A percentile compares a stretch with the other conserved stretches of the same genome.
phyloP scores from a whole-genome alignment of 805 yeast species.

The Tetrapisispora phaffii region DNA sequence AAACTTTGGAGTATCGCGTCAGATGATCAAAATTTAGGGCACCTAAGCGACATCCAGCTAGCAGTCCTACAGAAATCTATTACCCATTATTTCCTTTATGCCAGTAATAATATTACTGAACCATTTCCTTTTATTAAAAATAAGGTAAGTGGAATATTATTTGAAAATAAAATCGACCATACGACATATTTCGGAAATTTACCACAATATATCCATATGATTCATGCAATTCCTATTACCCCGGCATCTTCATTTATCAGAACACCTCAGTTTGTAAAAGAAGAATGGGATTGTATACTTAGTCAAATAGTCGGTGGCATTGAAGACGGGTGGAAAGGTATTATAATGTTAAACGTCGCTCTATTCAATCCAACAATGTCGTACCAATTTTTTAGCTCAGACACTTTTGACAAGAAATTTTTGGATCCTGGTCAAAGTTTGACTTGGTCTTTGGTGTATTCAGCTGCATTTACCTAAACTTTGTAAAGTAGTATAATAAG shows the following conservation, averaged over 20 bases:
- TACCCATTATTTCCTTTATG: conserved; percentile 44
- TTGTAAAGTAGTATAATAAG: too few relatives aligned
- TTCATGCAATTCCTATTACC: conserved; percentile 67
- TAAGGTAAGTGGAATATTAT: conserved; percentile 63
- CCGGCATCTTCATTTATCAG: conserved; percentile 54
- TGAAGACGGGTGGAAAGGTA: conserved; percentile 64
- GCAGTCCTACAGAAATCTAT: conserved; percentile 48
- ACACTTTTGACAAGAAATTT: conserved; percentile 41
- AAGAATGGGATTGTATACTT: conserved; percentile 55
- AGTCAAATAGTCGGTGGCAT: conserved; percentile 37
- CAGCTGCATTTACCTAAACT: conserved; percentile 33
- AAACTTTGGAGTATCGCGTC: conserved; percentile 54
- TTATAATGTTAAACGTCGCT: conserved; percentile 65
- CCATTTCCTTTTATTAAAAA: conserved; percentile 49
- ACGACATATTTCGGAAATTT: conserved; percentile 69
- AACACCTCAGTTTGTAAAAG: conserved; percentile 37
- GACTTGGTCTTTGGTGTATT: conserved; percentile 76
- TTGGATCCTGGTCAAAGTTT: conserved; percentile 80
- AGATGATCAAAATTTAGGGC: conserved; percentile 42
- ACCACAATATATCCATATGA: conserved; percentile 67
- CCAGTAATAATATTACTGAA: conserved; percentile 44
- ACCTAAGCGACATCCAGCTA: conserved; percentile 49
- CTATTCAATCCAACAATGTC: conserved; percentile 57
- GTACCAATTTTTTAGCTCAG: conserved; percentile 49
- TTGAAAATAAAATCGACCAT: conserved; percentile 64